These are phyloP conservation scores for Quercus cerris DNA, from an alignment of 306 rosid genomes.

Conservation along the genomic window DNA sequence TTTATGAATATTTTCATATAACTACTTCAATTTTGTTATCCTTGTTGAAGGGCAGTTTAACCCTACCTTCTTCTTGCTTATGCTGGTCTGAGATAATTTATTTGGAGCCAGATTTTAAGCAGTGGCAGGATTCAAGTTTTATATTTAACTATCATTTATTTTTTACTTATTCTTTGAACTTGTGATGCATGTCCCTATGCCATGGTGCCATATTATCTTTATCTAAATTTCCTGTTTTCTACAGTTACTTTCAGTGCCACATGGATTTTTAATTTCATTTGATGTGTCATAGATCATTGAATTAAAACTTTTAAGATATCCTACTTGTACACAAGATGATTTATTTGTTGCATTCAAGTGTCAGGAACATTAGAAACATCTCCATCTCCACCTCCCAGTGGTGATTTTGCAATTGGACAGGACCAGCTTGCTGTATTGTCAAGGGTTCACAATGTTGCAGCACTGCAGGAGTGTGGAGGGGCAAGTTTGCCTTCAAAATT, in stretches of 20 bases:
- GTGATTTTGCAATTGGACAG: slow-evolving; percentile 66
- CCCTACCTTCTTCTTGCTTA: no score
- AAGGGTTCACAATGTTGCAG: no score
- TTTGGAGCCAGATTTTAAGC: neutral
- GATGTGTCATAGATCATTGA: neutral
- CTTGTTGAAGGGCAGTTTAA: no score
- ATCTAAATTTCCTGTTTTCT: neutral
- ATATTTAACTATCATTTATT: neutral
- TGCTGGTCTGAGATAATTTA: no score
- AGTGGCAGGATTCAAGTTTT: neutral
- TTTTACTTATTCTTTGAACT: neutral
- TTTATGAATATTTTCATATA: no score
- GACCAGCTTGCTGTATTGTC: neutral
- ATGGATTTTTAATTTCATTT: neutral
- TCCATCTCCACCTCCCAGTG: slow-evolving; percentile 30
- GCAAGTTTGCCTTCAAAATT: no score
- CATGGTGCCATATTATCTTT: neutral
- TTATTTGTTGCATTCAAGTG: slow-evolving; percentile 12
- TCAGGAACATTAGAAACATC: slow-evolving; percentile 33
- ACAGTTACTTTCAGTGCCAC: neutral
- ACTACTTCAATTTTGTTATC: no score
- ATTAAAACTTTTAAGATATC: neutral
- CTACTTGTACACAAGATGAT: neutral
- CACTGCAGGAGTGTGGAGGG: no score
- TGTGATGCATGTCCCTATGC: neutral